Base-by-base conservation (phyloP, 1,284 basidiomycete genomes). In the Termitomyces sp. region DNA sequence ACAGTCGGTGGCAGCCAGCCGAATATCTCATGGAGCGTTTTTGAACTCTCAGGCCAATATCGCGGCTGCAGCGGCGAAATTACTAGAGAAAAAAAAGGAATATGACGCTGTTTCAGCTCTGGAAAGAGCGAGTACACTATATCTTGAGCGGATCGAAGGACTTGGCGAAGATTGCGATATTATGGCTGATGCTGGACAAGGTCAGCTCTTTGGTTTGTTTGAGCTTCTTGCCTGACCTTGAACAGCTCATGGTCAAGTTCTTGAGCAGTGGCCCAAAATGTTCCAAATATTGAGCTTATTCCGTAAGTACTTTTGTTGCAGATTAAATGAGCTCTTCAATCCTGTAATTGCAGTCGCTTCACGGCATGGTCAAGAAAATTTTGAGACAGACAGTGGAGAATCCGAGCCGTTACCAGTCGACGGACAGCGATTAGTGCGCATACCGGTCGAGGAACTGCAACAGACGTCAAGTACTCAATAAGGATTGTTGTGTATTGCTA, bases 191-290 rank as follows among this genome's bases (percentile, higher is more conserved):
- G 84, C 87, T 4, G 87, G 85, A 3, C 71, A 79, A 73, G 80
- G 87, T 87, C 51, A n/a, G 52, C 26, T 38, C 18, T 18, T 41
- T 43, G 24, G 19, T 31, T 42, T 30, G 24, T 24, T 18, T 31
- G 34, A 50, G 52, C 21, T 58, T 39, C 44, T 33, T 35, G 34
- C 18, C 30, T 44, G 41, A 47, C 35, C 49, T 56, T 53, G 37
- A 50, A n/a, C 49, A 89, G 86, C 85, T 30, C 83, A 86, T 57
- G 87, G 87, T 9, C 79, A 87, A 62, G 87, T 90, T 1, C 74
- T 88, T 19, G 81, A 83, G 57, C 86, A 90, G 58, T 90, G 88
- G 87, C 83, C 86, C 11, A 81, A 79, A 62, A 90, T 90, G 88
- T 89, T 90, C 62, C 76, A 82, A 55, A 87, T 88, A 49, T 70